These are phyloP conservation scores for Globisporangium apiculatum DNA, from an alignment of 352 stramenopile species.

Conservation along the genomic window DNA sequence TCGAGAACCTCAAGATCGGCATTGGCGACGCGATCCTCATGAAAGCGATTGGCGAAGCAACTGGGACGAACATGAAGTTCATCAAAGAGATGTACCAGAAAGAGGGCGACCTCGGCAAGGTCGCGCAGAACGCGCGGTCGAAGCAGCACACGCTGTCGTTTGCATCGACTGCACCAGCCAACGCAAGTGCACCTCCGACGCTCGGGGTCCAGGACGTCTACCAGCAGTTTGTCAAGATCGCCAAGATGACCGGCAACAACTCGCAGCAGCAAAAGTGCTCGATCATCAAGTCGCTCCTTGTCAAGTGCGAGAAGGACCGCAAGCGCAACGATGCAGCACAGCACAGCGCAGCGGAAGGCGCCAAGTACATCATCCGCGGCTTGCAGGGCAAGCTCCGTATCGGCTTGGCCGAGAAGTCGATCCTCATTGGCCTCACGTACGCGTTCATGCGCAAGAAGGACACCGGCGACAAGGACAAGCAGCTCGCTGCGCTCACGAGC, in stretches of 20 bases:
- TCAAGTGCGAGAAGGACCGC: conserved; percentile 86
- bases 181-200: conserved; percentile 51
- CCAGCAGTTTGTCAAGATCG: conserved; percentile 90
- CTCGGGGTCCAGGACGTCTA: conserved; percentile 88
- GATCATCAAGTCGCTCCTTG: conserved; percentile 96
- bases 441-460: conserved; percentile 89
- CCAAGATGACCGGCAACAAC: conserved; percentile 92
- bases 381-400: conserved; percentile 98
- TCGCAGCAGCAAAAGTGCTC: conserved; percentile 96
- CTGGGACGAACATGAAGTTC: conserved; percentile 84
- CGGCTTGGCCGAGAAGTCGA: conserved; percentile 95
- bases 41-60: conserved; percentile 95
- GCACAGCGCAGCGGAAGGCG: conserved; percentile 64
- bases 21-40: conserved; percentile 98
- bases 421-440: conserved; percentile 96
- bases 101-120: conserved; percentile 95
- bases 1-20: conserved; percentile 97
- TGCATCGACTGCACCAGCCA: conserved; percentile 31
- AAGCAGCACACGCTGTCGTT: conserved; percentile 93
- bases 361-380: conserved; percentile 98
- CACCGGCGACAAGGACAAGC: conserved; percentile 73
- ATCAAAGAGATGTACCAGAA: conserved; percentile 96
- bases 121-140: conserved; percentile 91
- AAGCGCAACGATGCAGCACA: conserved; percentile 22
- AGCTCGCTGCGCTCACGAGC: conserved; percentile 85